These are phyloP conservation scores for Daphne laureola DNA, from an alignment of 441 rosid genomes.

Conservation along the genomic window DNA sequence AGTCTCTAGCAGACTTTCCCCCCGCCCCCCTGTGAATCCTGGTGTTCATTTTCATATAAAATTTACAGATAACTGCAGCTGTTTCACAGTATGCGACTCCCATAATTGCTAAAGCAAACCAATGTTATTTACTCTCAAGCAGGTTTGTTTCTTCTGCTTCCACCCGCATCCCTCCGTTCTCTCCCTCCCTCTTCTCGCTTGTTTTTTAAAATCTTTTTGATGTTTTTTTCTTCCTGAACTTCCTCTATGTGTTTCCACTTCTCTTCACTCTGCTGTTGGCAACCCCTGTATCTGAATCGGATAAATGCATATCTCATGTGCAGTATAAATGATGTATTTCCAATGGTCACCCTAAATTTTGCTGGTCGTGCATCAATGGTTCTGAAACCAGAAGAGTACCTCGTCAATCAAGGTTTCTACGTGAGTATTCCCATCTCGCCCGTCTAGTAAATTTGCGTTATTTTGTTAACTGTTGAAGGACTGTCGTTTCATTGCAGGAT, in stretches of 20 bases:
- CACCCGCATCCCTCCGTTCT: not conserved
- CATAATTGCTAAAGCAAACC: constrained; percentile 47
- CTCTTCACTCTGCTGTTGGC: too few species aligned
- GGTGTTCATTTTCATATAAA: constrained; percentile 13
- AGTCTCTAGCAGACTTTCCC: constrained; percentile 2
- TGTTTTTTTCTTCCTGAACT: too few species aligned
- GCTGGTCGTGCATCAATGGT: constrained; percentile 59
- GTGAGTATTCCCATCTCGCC: constrained; percentile 37
- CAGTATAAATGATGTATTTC: constrained; percentile 53
- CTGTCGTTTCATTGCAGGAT: constrained; percentile 34
- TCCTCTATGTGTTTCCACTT: too few species aligned
- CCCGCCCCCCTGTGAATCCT: constrained; percentile 5
- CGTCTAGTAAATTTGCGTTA: not conserved
- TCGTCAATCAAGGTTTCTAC: constrained; percentile 45
- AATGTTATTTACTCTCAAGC: constrained; percentile 52
- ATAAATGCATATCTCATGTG: constrained; percentile 11
- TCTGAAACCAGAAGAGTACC: constrained; percentile 60
- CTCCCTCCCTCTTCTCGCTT: too few species aligned
- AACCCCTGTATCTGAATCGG: constrained; percentile 10
- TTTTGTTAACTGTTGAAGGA: constrained; percentile 1
- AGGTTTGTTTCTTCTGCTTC: constrained; percentile 34
- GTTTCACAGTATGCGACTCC: constrained; percentile 58
- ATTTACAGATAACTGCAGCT: constrained; percentile 36
- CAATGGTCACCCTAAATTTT: constrained; percentile 52
- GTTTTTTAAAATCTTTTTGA: too few species aligned